Conservation (phyloP, 2,329 filamentous ascomycete genomes). For the Grosmannia serpens region DNA sequence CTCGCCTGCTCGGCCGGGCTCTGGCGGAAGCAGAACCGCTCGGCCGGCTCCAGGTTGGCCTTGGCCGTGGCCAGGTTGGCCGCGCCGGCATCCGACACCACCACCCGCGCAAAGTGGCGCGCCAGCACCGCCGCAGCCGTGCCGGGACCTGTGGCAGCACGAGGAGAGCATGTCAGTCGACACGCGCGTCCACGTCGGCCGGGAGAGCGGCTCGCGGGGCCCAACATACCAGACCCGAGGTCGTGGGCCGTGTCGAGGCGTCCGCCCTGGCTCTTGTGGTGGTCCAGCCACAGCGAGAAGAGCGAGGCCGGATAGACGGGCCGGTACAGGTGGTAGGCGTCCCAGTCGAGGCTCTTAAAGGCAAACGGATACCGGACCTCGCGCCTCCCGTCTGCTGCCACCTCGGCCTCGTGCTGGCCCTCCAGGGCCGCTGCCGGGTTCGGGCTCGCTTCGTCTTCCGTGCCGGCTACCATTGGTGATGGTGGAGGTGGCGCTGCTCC, state of each 20-base stretch:
- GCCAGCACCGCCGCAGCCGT: conserved; percentile 8
- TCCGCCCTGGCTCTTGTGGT: conserved; percentile 9
- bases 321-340: conserved; percentile 12
- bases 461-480: too few species aligned
- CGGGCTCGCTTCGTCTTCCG: not conserved
- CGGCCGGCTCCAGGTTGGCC: conserved; percentile 2
- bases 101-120: conserved; percentile 4
- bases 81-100: conserved; percentile 10
- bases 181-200: not conserved
- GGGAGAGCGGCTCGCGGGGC: too few species aligned
- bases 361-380: conserved; percentile 13
- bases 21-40: conserved; percentile 6
- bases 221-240: conserved; percentile 7
- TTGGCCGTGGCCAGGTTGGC: conserved; percentile 9
- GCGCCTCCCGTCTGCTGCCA: not conserved
- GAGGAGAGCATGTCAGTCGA: not conserved
- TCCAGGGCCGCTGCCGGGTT: not conserved
- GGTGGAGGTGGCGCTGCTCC: too few species aligned
- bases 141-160: conserved; percentile 6
- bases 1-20: conserved; percentile 9
- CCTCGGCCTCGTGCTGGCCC: conserved; percentile 8
- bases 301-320: conserved; percentile 12
- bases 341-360: conserved; percentile 13
- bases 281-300: conserved; percentile 10
- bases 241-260: conserved; percentile 9